These are phyloP conservation scores for Aspergillus brasiliensis DNA, from an alignment of 2,329 filamentous ascomycete species.

Conservation along the genomic window DNA sequence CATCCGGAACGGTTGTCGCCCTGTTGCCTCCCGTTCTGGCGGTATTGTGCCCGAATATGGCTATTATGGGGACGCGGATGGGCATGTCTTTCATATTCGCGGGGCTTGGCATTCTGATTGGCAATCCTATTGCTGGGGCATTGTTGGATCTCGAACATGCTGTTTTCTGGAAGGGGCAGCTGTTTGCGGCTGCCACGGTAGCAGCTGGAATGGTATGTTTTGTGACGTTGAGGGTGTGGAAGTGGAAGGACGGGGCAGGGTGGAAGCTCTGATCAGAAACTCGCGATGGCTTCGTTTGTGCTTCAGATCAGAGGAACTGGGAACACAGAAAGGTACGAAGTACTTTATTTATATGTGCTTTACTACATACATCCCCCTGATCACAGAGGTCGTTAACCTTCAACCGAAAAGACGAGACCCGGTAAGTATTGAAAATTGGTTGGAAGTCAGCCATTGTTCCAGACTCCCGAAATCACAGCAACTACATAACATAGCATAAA, in stretches of 20 bases:
- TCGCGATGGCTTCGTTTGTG: neutral
- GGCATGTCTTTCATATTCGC: slow-evolving; percentile 41
- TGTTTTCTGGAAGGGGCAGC: neutral
- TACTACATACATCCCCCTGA: too few species aligned
- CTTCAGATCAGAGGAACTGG: neutral
- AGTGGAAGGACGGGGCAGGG: neutral
- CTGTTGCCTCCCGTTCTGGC: slow-evolving; percentile 42
- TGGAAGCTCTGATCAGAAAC: neutral
- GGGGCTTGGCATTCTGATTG: slow-evolving; percentile 28
- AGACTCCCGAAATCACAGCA: neutral
- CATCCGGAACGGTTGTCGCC: slow-evolving; percentile 44
- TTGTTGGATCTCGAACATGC: slow-evolving; percentile 11
- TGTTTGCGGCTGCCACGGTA: neutral
- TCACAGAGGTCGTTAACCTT: too few species aligned
- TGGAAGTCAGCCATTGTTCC: too few species aligned
- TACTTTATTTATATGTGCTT: slow-evolving; percentile 24
- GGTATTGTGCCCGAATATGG: slow-evolving; percentile 31
- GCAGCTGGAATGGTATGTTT: neutral
- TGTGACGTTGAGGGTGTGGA: neutral
- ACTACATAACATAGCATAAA: neutral
- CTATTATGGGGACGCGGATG: slow-evolving; percentile 43
- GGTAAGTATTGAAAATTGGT: too few species aligned
- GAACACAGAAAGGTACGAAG: too few species aligned
- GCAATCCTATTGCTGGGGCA: slow-evolving; percentile 25
- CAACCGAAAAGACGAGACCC: too few species aligned